Evolutionary conservation across 768 basidiomycete genomes (phyloP), one percentile per base, ranked within the genome.

Genomic region (Boletus bicolor): DNA sequence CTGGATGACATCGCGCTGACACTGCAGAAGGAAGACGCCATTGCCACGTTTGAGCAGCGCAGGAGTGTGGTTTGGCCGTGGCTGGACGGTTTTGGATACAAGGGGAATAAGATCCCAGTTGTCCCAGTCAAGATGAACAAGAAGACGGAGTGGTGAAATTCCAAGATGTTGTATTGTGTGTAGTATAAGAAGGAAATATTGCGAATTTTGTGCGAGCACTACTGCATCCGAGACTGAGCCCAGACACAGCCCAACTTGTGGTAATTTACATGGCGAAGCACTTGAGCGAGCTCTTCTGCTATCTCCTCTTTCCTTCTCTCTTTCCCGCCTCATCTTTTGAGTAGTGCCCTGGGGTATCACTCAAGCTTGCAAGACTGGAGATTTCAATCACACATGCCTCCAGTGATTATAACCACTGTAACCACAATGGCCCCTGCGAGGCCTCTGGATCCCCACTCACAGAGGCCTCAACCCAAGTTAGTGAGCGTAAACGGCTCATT

Each of bases 1-100:
- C 76, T 98, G 61, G 97, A 99, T 71, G 97, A 98, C 67, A 96
- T 99, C 59, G 94, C 89, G 42, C 77, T 99, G 72, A 99, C 97
- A 43, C 77, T 99, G 77, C 86, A 91, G 71, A 86, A 85, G 69
- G 84, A 78, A 34, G 75, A 75, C 10, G 70, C 79, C n/a, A 97
- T 99, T 60, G 77, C 79, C 56, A 63, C 71, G 42, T 99, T 98
- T 64, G 97, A 99, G 80, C 67, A 80, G 66, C 81, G 81, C 64
- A 74, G 97, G 61, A 88, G 84, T 28, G 76, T 83, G 65, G 69
- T 76, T 55, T 98, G 94, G 93, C 91, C 97, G 6, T 99, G 97
- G 97, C 74, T 98, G 69, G 92, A 99, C 67, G 97, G 96, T 36
- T 90, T 96, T 58, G 93, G 93, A 28, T 97, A 93, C 75, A 79